Evolutionary conservation across 371 early-diverging fungal species (phyloP), one percentile per base, ranked within the genome.

Genomic region (Apophysomyces variabilis): DNA sequence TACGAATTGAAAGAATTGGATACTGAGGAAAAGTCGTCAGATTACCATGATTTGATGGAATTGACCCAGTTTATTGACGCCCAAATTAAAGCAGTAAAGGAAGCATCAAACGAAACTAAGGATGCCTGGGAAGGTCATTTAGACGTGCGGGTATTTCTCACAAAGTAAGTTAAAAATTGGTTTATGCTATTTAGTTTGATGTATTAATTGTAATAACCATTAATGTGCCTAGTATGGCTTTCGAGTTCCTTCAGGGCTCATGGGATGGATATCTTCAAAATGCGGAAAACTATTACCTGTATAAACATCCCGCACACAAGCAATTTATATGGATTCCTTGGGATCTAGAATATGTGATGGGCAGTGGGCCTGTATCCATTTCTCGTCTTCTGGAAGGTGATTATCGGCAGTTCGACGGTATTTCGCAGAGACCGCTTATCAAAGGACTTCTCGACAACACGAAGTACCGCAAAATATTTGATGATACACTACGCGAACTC

Each of bases 221-320:
- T 6, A 1, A n/a, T 36, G 18, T 26, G 6, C 7, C n/a, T 68
- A 78, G 78, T 38, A 75, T 76, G 70, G 76, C 74, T 4, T 41
- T 75, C 5, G 79, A 79, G 32, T 79, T 79, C 50, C 13, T 72
- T 18, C 61, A 67, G 21, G 79, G 74, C 3, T 63, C 44, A 39
- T 67, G 66, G 70, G 79, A 79, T 65, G 72, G 66, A 6, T 74
- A 76, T 58, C 61, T 68, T n/a, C 70, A 70, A 41, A 79, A 79
- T 35, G 66, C 72, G n/a, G 66, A 79, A 41, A 79, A 79, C 38
- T 79, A 73, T 46, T 76, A 72, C 57, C n/a, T 79, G 14, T 79
- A 79, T 45, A 69, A 75, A 12, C 46, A 65, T 16, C 73, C 76
- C 37, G 35, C 57, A 14, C 47, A 57, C 35, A 64, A 62, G 8